Evolutionary conservation across 192 early-diverging fungal genomes (phyloP), one percentile per base, ranked within the genome.

Genomic region (Umbelopsis vinacea): DNA sequence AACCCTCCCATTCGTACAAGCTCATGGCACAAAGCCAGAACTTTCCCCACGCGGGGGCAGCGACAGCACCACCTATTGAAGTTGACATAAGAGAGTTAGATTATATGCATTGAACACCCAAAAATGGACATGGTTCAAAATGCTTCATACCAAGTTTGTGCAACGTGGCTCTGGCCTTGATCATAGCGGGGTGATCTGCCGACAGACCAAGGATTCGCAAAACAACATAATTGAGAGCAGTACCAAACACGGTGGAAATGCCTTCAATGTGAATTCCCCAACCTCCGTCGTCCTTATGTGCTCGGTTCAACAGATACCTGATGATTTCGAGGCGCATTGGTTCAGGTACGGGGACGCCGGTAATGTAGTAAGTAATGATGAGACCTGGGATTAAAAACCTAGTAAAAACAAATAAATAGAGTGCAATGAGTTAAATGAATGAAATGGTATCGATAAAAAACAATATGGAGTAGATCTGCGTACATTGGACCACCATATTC

Each of bases 201-300:
- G 84, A 84, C 48, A 97, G 79, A 15, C 97, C 97, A 17, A 99
- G 79, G 29, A 98, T 87, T 48, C 98, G 90, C 48, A 97, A 85
- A 21, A 89, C 84, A 11, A 94, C 91, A 77, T 99, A 99, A 81
- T 97, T 99, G 63, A 99, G 80, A 1, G 93, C 91, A 0, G 98
- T 99, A 60, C 96, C 96, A 84, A 99, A 99, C 12, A 93, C 94
- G 2, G 97, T 96, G 22, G 97, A 97, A 24, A 86, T 79, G 53
- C 93, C 87, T 81, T 97, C 97, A 53, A 94, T 94, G 79, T 99
- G 98, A 55, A 99, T 86, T 15, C 97, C 97, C 96, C 96, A 99
- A 10, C 97, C 97, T 43, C 97, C 97, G 72, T 98, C 96, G 24
- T 89, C 90, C 38, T 80, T 75, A 74, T 94, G 81, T 2, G 97